These are phyloP conservation scores for Astrothelium macrocarpum DNA, from an alignment of 495 filamentous ascomycete genomes.

Conservation along the genomic window DNA sequence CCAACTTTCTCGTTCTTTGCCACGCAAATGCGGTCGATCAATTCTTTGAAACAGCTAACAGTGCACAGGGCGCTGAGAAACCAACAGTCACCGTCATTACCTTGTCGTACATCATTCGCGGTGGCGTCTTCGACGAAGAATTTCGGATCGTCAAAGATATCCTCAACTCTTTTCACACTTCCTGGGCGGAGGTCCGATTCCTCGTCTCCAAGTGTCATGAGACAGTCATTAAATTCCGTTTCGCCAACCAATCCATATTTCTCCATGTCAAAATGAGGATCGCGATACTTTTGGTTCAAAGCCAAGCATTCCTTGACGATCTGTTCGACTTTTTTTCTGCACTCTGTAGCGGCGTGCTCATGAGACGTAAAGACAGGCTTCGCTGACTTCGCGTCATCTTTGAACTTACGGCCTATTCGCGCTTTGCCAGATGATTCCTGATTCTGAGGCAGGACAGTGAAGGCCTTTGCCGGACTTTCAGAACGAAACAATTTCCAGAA, in stretches of 20 bases:
- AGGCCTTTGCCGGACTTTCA: constrained; percentile 53
- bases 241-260: constrained; percentile 51
- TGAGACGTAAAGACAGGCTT: constrained; percentile 32
- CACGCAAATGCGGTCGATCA: constrained; percentile 81
- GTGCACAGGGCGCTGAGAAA: constrained; percentile 79
- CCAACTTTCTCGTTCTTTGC: constrained; percentile 68
- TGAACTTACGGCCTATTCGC: constrained; percentile 43
- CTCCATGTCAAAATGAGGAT: constrained; percentile 83
- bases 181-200: constrained; percentile 18
- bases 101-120: constrained; percentile 74
- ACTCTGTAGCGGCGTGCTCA: constrained; percentile 60
- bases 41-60: constrained; percentile 64
- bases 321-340: constrained; percentile 63
- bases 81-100: constrained; percentile 83
- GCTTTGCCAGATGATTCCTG: constrained; percentile 49
- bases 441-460: constrained; percentile 64
- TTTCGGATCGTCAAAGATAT: constrained; percentile 79
- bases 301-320: constrained; percentile 75
- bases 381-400: constrained; percentile 25
- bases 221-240: constrained; percentile 49
- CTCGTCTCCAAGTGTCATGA: constrained; percentile 24
- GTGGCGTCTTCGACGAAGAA: constrained; percentile 79
- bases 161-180: constrained; percentile 38
- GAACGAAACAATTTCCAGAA: constrained; percentile 74
- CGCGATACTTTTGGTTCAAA: constrained; percentile 82